Evolutionary conservation across 768 basidiomycete species (phyloP).

Genomic region (Sporobolomyces phaffii): DNA sequence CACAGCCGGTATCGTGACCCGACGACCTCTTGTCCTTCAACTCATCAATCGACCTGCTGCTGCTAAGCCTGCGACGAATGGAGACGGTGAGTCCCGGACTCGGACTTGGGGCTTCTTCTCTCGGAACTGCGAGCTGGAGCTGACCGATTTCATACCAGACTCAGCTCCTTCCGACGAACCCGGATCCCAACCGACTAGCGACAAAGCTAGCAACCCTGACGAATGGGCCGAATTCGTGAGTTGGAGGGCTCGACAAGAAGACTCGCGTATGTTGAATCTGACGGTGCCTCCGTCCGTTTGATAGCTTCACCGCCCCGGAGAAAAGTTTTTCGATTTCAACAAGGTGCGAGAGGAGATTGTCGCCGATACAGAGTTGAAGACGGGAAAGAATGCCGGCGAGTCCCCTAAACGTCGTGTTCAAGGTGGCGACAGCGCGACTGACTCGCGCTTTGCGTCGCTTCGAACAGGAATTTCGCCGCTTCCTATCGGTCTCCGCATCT

Average conservation of each 20-base stretch:
- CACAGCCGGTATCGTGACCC: conserved; percentile 82
- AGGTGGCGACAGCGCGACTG: too few species aligned
- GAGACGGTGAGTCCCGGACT: conserved; percentile 1
- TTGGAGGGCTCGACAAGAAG: too few species aligned
- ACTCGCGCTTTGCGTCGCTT: neutral
- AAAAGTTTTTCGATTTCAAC: conserved; percentile 96
- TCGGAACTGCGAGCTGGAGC: neutral
- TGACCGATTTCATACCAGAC: conserved; percentile 41
- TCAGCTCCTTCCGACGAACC: conserved; percentile 5
- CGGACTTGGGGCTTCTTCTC: too few species aligned
- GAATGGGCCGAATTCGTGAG: conserved; percentile 99
- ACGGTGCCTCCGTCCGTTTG: neutral
- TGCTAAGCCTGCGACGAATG: conserved; percentile 45
- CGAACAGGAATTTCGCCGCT: conserved; percentile 78
- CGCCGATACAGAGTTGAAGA: conserved; percentile 95
- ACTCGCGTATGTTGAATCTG: neutral
- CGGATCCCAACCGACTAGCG: conserved; percentile 44
- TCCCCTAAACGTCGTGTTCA: too few species aligned
- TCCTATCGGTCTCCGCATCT: conserved; percentile 96
- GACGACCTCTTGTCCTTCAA: conserved; percentile 92
- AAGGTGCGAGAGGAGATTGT: conserved; percentile 96
- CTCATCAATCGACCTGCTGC: conserved; percentile 71
- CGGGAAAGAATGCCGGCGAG: conserved; percentile 80
- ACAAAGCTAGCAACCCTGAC: conserved; percentile 76
- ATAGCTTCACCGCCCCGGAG: conserved; percentile 65